Base-by-base conservation (phyloP, 2,329 filamentous ascomycete species). In the Fusarium miscanthi region DNA sequence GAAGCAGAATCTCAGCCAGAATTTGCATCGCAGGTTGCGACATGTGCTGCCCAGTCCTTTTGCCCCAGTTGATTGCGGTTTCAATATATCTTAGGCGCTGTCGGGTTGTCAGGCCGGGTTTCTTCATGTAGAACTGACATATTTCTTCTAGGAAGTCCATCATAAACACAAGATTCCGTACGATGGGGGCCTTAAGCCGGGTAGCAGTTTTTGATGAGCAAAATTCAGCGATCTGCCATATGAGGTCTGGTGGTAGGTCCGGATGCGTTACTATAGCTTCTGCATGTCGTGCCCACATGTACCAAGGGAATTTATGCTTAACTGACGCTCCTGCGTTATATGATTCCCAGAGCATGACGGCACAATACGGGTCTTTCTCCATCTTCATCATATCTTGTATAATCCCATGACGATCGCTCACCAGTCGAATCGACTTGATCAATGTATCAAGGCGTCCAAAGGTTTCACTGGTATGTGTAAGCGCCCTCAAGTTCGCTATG, bases 221-320 rank as follows among this genome's bases (percentile, higher is more conserved):
- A 23, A 78, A 66, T 37, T 76, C 67, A 25, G 82, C 65, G 25
- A 80, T 59, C 33, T 73, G 64, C 80, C 80, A 82, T 14, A 81
- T 70, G 12, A 72, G 56, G 21, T 37, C 25, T 14, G 71, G 38
- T 11, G 68, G 60, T 17, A 82, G 40, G 10, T 73, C 53, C 7
- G 76, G 63, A 57, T 83, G 80, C 41, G 76, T 76, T 66, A 83
- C 77, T 65, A 84, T 80, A 31, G 60, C 52, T 42, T 82, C 73
- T 8, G 78, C 46, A 59, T 82, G 78, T 8, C 72, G 74, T 23
- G 61, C 64, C 82, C 82, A 84, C 17, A 73, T 54, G 19, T 74
- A 73, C 80, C 81, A 84, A 21, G 75, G 54, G 78, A 81, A 81
- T 8, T 74, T 73, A 23, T 70, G 58, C 37, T 59, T 46, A 6